Conservation (phyloP, 192 early-diverging fungal genomes). For the Coemansia sp. region DNA sequence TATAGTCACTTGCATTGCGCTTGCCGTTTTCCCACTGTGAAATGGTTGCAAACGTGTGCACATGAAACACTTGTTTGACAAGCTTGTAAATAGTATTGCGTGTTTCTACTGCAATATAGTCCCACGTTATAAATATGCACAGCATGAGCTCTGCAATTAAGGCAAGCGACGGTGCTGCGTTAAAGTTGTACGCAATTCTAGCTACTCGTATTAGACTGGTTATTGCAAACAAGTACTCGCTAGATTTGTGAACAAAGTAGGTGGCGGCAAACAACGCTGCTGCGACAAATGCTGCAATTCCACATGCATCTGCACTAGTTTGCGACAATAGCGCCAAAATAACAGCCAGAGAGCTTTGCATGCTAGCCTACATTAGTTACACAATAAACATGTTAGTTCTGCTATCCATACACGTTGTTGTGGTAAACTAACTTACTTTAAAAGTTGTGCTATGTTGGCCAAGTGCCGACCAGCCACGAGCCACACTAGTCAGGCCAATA, state of each 20-base stretch:
- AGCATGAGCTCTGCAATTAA: background rate
- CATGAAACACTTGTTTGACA: background rate
- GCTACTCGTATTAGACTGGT: background rate
- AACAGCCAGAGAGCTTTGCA: background rate
- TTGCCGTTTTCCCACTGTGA: constrained; percentile 12
- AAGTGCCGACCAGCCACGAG: background rate
- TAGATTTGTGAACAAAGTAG: background rate
- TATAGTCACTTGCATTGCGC: background rate
- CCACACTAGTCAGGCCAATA: background rate
- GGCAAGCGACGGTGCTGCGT: background rate
- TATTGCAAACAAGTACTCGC: background rate
- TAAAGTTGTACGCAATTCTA: background rate
- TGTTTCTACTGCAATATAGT: background rate
- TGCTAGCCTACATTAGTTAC: background rate
- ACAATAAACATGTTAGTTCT: background rate
- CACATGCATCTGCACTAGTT: too few relatives aligned
- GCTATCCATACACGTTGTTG: too few relatives aligned
- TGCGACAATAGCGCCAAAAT: background rate
- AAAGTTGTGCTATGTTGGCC: background rate
- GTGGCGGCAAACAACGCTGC: background rate
- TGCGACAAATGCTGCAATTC: background rate
- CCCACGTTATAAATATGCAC: background rate
- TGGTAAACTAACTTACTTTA: background rate
- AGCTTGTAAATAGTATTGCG: background rate
- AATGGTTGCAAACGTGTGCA: background rate